Base-by-base conservation (phyloP, 148 eudicot genomes). In the Mesembryanthemum crystallinum region DNA sequence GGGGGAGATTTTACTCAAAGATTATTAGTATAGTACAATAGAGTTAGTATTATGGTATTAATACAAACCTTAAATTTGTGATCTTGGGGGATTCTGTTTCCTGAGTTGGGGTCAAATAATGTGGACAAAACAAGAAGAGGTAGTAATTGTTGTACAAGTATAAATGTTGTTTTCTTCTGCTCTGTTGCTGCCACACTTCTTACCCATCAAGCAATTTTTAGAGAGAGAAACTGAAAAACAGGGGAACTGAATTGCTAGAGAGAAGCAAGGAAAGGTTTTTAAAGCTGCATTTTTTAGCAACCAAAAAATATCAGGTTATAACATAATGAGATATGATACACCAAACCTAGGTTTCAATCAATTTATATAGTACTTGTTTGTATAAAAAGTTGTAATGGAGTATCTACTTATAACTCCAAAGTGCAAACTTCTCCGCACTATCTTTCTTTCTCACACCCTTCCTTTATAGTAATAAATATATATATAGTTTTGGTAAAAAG, bases 51-150 rank as follows among this genome's bases (percentile, higher is more conserved):
- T 35, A 35, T 35, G 39, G 39, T 35, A 35, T 51, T 23, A 76
- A 66, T 43, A 68, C 73, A 76, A 68, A 60, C 73, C 73, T 76
- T 59, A n/a, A 20, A 7, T 25, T 43, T 33, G 42, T 43, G 61
- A 51, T 39, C 24, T 30, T 10, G 24, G 12, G 63, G 57, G 39
- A 71, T 64, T 52, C 1, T 61, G 76, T 78, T 72, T 72, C 71
- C 66, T 78, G 43, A 64, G 45, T 42, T 39, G 18, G 14, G 67
- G 59, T 72, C 63, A 28, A 49, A 57, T 58, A 23, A 76, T 57
- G 42, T 42, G 73, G 58, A 69, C 73, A 27, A 29, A 51, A 14
- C 2, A 28, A 62, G 23, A 17, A 42, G 4, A 59, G 14, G 9
- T 17, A 35, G 62, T 18, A 63, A 33, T n/a, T n/a, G n/a, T n/a